Evolutionary conservation across 2,329 filamentous ascomycete species (phyloP).

Genomic region (Scedosporium dehoogii): DNA sequence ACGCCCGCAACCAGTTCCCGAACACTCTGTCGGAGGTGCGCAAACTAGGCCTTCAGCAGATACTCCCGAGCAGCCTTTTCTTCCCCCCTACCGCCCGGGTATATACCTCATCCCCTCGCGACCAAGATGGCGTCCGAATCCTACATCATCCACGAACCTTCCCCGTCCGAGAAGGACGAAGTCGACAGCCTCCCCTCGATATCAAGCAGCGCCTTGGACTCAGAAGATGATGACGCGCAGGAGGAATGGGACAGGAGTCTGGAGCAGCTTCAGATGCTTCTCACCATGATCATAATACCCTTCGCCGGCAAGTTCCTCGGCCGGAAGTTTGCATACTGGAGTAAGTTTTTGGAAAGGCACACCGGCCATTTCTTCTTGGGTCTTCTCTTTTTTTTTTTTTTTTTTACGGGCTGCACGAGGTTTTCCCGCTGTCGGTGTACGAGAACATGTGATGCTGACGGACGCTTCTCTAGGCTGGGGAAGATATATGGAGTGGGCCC

Average conservation of each 20-base stretch:
- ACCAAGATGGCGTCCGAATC: conserved; percentile 28
- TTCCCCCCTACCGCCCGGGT: background rate
- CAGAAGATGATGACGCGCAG: conserved; percentile 70
- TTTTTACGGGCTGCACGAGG: background rate
- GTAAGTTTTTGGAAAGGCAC: too few species aligned
- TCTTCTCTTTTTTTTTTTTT: too few species aligned
- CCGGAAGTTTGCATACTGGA: conserved; percentile 91
- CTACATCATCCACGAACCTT: conserved; percentile 39
- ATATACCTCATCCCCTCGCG: background rate
- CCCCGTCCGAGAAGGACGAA: conserved; percentile 42
- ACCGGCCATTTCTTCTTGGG: too few species aligned
- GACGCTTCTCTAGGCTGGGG: conserved; percentile 1
- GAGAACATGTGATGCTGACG: background rate
- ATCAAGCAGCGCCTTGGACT: conserved; percentile 33
- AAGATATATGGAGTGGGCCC: conserved; percentile 93
- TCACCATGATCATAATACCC: conserved; percentile 91
- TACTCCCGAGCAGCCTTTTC: background rate
- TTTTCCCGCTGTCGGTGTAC: background rate
- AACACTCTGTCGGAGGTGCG: too few species aligned
- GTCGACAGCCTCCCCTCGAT: conserved; percentile 56
- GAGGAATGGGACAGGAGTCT: conserved; percentile 90
- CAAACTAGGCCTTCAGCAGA: background rate
- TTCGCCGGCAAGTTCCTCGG: conserved; percentile 94
- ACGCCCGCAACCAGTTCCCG: too few species aligned
- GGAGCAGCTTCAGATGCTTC: conserved; percentile 82